These are phyloP conservation scores for Capsicum pubescens DNA, from an alignment of 257 asterid genomes.

Conservation along the genomic window DNA sequence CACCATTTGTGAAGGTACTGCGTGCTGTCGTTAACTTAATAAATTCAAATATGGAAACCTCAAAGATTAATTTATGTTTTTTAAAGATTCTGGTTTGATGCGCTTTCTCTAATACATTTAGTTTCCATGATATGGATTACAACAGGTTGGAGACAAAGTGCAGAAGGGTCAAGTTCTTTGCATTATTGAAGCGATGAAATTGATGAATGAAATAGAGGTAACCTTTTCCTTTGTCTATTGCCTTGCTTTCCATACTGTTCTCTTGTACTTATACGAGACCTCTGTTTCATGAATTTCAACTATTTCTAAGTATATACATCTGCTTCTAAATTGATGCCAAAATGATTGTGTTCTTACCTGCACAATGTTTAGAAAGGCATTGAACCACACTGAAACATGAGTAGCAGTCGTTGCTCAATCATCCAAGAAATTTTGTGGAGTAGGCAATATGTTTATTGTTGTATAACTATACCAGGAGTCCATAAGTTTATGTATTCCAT, in stretches of 20 bases:
- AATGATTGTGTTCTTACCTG: background rate
- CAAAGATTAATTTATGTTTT: background rate
- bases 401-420: too few relatives aligned
- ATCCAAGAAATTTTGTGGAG: background rate
- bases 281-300: constrained; percentile 10
- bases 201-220: constrained; percentile 97
- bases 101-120: background rate
- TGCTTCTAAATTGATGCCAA: background rate
- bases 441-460: constrained; percentile 4
- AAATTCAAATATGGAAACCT: background rate
- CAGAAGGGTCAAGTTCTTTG: constrained; percentile 92
- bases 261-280: background rate
- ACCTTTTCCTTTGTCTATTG: constrained; percentile 37
- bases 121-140: constrained; percentile 16
- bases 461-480: background rate
- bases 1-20: constrained; percentile 78
- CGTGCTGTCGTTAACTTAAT: background rate
- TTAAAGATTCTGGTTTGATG: background rate
- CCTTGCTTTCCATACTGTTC: background rate
- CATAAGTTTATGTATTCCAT: background rate
- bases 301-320: background rate
- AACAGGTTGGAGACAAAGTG: constrained; percentile 86
- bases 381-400: too few relatives aligned
- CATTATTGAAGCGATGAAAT: constrained; percentile 92
- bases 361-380: background rate